Evolutionary conservation across 208 protist species (phyloP).

Genomic region (Wallacemonas sp.): DNA sequence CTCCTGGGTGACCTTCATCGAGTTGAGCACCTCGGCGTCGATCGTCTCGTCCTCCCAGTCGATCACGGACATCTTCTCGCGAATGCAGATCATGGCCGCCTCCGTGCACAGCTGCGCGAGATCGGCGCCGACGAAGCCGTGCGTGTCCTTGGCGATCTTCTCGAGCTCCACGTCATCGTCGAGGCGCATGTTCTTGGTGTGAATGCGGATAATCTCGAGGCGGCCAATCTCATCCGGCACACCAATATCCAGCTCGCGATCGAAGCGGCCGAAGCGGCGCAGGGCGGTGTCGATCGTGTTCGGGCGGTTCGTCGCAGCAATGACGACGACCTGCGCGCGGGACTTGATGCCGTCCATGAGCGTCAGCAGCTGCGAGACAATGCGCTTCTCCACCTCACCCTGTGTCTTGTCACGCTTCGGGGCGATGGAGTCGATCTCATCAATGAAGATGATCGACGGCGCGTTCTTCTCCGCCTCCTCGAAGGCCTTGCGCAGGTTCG

Average conservation of each 20-base stretch:
- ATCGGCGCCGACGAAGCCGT: slow-evolving; percentile 99
- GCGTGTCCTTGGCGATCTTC: slow-evolving; percentile 95
- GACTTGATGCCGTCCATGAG: slow-evolving; percentile 99
- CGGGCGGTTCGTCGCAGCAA: slow-evolving; percentile 99
- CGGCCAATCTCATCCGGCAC: slow-evolving; percentile 99
- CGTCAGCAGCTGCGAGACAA: slow-evolving; percentile 99
- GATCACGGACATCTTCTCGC: slow-evolving; percentile 99
- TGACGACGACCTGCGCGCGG: slow-evolving; percentile 99
- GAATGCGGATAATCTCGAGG: slow-evolving; percentile 99
- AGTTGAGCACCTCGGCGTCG: slow-evolving; percentile 98
- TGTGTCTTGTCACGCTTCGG: slow-evolving; percentile 99
- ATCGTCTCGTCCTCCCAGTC: slow-evolving; percentile 99
- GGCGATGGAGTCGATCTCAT: slow-evolving; percentile 99
- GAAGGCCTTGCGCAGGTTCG: slow-evolving; percentile 99
- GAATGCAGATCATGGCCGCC: slow-evolving; percentile 99
- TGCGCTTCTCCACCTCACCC: slow-evolving; percentile 99
- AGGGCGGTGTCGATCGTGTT: slow-evolving; percentile 99
- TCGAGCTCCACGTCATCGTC: slow-evolving; percentile 98
- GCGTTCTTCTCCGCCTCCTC: slow-evolving; percentile 99
- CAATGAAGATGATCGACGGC: slow-evolving; percentile 99
- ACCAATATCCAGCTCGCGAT: slow-evolving; percentile 99
- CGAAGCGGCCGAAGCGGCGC: slow-evolving; percentile 99
- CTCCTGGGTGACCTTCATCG: slow-evolving; percentile 98
- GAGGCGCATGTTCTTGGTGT: slow-evolving; percentile 99
- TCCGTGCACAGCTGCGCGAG: slow-evolving; percentile 99